Evolutionary conservation across 306 rosid species (phyloP).

Genomic region (Corylus americana): DNA sequence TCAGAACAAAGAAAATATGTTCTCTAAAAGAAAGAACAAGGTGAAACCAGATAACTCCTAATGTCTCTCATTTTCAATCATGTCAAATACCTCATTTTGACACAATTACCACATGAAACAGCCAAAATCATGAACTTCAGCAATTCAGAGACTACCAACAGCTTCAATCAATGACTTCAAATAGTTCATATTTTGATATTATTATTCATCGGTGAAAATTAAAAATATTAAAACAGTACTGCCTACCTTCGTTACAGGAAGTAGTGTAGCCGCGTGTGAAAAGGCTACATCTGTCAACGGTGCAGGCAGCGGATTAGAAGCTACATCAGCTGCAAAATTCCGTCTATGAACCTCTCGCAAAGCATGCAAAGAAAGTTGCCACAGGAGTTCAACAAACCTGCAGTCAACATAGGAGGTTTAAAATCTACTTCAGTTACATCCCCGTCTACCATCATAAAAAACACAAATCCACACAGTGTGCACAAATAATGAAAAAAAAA

Average conservation of each 20-base stretch:
- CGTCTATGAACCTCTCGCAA: constrained; percentile 95
- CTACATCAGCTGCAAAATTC: constrained; percentile 80
- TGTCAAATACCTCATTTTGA: constrained; percentile 24
- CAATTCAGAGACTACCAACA: neutral
- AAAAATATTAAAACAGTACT: constrained; percentile 14
- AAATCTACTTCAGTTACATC: neutral
- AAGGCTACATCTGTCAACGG: constrained; percentile 96
- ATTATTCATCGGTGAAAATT: neutral
- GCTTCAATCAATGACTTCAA: neutral
- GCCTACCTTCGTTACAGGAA: constrained; percentile 99
- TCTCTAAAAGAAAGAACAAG: neutral
- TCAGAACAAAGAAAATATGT: too few relatives aligned
- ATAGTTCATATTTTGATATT: constrained; percentile 10
- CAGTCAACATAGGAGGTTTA: constrained; percentile 9
- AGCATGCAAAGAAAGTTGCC: constrained; percentile 99
- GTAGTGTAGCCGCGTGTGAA: constrained; percentile 97
- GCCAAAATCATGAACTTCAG: constrained; percentile 9
- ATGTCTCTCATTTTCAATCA: neutral
- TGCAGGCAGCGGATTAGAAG: constrained; percentile 88
- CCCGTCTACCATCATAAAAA: constrained; percentile 3
- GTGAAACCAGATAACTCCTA: neutral
- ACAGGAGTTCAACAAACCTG: constrained; percentile 98
- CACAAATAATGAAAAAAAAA: neutral
- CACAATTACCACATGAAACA: constrained; percentile 6
- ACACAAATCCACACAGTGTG: neutral